Percentiles rank a stretch among this genome's conserved stretches.
Evolutionary conservation across 2,329 filamentous ascomycete species (phyloP).

Genomic region (Pseudogymnoascus sp.): DNA sequence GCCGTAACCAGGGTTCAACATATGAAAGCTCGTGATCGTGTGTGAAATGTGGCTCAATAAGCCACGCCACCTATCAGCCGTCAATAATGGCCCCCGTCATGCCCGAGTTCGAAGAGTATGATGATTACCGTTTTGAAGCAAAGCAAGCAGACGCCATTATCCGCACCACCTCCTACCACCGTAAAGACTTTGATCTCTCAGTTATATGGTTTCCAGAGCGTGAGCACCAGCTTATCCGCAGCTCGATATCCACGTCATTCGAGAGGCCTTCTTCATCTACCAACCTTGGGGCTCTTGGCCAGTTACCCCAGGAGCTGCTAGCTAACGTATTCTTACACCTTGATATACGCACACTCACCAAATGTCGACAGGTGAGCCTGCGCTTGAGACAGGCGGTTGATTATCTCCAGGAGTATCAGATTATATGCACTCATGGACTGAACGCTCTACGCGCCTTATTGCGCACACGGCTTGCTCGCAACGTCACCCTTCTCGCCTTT

Average conservation of each 20-base stretch:
- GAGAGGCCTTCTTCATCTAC: background rate
- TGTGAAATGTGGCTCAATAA: background rate
- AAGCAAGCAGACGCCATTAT: background rate
- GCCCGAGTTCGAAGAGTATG: background rate
- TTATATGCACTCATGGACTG: background rate
- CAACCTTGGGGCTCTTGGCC: background rate
- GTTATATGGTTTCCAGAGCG: background rate
- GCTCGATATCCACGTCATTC: background rate
- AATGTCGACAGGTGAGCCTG: background rate
- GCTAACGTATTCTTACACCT: background rate
- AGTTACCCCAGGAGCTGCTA: background rate
- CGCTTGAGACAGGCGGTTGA: background rate
- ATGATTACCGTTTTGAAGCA: background rate
- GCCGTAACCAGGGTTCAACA: background rate
- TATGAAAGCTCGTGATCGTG: background rate
- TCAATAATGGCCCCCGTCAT: background rate
- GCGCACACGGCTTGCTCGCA: background rate
- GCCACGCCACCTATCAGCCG: no score
- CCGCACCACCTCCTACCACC: background rate
- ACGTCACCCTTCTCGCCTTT: background rate
- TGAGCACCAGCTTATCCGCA: background rate
- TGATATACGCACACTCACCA: background rate
- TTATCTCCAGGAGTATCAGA: background rate
- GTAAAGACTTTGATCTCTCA: background rate
- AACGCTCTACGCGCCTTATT: background rate